Conservation (phyloP, 2,329 filamentous ascomycete genomes). For the Penicillium capsulatum region DNA sequence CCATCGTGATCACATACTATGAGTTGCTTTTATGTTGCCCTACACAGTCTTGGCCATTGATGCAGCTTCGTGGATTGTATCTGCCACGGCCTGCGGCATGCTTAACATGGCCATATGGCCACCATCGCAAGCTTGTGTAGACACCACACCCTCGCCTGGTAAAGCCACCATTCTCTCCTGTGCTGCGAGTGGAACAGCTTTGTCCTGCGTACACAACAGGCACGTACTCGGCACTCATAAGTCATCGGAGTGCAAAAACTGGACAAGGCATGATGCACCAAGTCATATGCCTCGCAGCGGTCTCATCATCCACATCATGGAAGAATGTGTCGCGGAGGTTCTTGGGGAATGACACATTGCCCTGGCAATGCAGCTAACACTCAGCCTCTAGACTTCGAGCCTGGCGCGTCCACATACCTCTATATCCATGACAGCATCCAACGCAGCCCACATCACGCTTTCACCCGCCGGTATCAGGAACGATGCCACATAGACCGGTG, state of each 20-base stretch:
- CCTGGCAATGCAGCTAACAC: too few species aligned
- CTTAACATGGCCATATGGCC: slow-evolving; percentile 2
- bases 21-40: too few species aligned
- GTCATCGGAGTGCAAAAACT: slow-evolving; percentile 24
- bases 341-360: background rate
- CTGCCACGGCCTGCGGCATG: slow-evolving; percentile 4
- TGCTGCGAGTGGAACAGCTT: slow-evolving; percentile 43
- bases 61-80: slow-evolving; percentile 1
- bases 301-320: slow-evolving; percentile 30
- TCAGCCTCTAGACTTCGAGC: background rate
- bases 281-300: slow-evolving; percentile 17
- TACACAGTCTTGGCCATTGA: background rate
- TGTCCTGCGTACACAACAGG: slow-evolving; percentile 38
- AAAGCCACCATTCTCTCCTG: slow-evolving; percentile 37
- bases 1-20: too few species aligned
- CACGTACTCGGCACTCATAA: slow-evolving; percentile 38
- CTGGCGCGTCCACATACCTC: slow-evolving; percentile 1
- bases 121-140: slow-evolving; percentile 1
- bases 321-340: slow-evolving; percentile 31
- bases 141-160: background rate
- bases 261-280: slow-evolving; percentile 29
- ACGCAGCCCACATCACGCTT: background rate
- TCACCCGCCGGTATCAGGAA: slow-evolving; percentile 12
- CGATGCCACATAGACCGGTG: slow-evolving; percentile 24
- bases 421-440: background rate